Evolutionary conservation across 805 yeast species (phyloP), one percentile per base, ranked within the genome.

Genomic region (Candida argentea): DNA sequence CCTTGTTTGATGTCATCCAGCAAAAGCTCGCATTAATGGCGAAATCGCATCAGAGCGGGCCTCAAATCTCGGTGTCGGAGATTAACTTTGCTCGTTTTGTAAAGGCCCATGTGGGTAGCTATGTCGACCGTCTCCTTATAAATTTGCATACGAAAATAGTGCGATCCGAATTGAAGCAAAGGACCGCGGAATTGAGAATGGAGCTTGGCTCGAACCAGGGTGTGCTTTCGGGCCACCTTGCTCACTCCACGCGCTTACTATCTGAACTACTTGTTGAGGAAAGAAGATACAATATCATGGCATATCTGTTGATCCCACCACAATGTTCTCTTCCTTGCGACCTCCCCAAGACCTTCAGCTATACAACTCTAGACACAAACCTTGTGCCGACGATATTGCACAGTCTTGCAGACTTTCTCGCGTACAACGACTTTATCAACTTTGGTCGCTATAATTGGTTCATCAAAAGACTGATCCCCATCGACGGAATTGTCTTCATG

Each of bases 391-490:
- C 75, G 2, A 57, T 73, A 7, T 41, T 73, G 25, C 79, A 73
- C 39, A 71, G 70, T 37, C 48, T 73, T 36, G 67, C 68, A 38
- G 72, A 70, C 33, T 73, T 73, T 40, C 48, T 69, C 34, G 65
- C 67, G 42, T 62, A 67, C 36, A 65, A 67, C 32, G 68, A 70
- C 36, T 68, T 67, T 38, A 61, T 65, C 32, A 61, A 65, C 28
- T 69, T 65, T 42, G 71, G 71, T 5, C 61, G 65, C 31, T 73
- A 57, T 45, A 73, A 73, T 38, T 73, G 80, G 80, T 73, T 71
- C 36, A 59, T 73, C 27, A 65, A 73, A 40, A 56, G 76, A 25
- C 69, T 71, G n/a, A 62, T 73, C 26, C 81, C 81, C 3, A 55
- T 73, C 28, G 78, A 73, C 46, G 70, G 76, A 5, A 60, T 73